These are phyloP conservation scores for Blastobotrys raffinosifermentans DNA, from an alignment of 1,139 yeast genomes.

Conservation along the genomic window DNA sequence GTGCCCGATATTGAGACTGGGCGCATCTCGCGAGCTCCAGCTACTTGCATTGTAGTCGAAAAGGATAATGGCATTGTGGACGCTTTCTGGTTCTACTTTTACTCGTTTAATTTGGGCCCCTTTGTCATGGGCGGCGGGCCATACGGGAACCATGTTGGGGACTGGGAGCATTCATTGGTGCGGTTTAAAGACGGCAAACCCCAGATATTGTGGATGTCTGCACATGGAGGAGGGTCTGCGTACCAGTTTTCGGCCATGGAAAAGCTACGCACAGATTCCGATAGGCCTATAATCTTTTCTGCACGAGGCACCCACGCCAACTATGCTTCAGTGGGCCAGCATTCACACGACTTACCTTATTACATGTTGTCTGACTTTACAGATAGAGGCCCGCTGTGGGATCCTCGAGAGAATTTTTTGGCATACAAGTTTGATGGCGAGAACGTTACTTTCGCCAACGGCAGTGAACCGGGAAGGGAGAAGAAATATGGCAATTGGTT, in stretches of 20 bases:
- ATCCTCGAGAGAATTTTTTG: conserved; percentile 73
- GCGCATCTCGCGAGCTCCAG: conserved; percentile 67
- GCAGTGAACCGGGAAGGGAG: conserved; percentile 56
- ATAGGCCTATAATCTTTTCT: conserved; percentile 71
- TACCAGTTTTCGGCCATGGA: conserved; percentile 72
- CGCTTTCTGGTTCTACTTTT: conserved; percentile 94
- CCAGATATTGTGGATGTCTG: conserved; percentile 94
- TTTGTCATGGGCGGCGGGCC: conserved; percentile 98
- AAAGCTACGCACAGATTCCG: conserved; percentile 44
- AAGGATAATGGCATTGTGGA: conserved; percentile 92
- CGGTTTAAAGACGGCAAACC: conserved; percentile 80
- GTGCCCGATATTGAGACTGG: conserved; percentile 71
- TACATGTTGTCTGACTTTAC: conserved; percentile 88
- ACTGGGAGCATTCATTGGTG: conserved; percentile 94
- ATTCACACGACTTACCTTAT: conserved; percentile 90
- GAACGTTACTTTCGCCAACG: conserved; percentile 36
- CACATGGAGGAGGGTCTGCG: conserved; percentile 97
- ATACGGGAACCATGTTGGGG: conserved; percentile 94
- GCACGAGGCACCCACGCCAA: conserved; percentile 98
- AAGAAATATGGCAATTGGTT: conserved; percentile 71
- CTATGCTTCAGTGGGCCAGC: conserved; percentile 94
- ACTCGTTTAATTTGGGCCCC: conserved; percentile 91
- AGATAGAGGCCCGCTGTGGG: conserved; percentile 94
- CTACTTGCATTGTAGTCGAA: conserved; percentile 75
- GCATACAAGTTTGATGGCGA: conserved; percentile 73